These are phyloP conservation scores for Fusarium luffae DNA, from an alignment of 2,329 filamentous ascomycete genomes.

Conservation along the genomic window DNA sequence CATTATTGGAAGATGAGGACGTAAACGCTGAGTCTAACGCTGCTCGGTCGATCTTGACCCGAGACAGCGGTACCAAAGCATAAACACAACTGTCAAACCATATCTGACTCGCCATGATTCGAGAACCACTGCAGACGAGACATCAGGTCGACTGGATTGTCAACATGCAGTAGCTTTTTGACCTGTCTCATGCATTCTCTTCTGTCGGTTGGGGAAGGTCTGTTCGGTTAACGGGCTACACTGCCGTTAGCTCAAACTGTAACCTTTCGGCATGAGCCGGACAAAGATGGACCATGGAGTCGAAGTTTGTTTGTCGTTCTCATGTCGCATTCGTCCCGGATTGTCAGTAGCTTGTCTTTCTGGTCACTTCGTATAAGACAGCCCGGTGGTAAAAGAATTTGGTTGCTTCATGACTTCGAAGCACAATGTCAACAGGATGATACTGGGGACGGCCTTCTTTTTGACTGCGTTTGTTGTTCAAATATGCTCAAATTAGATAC, in stretches of 20 bases:
- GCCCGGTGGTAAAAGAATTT: background rate
- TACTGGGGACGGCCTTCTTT: background rate
- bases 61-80: conserved; percentile 15
- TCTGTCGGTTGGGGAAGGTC: background rate
- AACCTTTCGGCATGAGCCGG: background rate
- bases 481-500: background rate
- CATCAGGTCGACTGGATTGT: conserved; percentile 19
- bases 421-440: background rate
- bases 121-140: background rate
- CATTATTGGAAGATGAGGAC: background rate
- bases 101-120: background rate
- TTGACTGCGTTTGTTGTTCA: background rate
- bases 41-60: conserved; percentile 25
- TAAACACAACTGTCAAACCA: background rate
- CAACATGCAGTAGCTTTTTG: background rate
- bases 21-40: background rate
- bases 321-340: background rate
- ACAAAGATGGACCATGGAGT: background rate
- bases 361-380: background rate
- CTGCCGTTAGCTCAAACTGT: conserved; percentile 20
- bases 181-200: background rate
- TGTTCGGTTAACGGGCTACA: conserved; percentile 16
- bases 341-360: background rate
- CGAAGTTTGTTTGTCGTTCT: background rate
- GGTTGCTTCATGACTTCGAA: background rate